Evolutionary conservation across 305 asterid species (phyloP), one percentile per base, ranked within the genome.

Genomic region (Solanum chacoense): DNA sequence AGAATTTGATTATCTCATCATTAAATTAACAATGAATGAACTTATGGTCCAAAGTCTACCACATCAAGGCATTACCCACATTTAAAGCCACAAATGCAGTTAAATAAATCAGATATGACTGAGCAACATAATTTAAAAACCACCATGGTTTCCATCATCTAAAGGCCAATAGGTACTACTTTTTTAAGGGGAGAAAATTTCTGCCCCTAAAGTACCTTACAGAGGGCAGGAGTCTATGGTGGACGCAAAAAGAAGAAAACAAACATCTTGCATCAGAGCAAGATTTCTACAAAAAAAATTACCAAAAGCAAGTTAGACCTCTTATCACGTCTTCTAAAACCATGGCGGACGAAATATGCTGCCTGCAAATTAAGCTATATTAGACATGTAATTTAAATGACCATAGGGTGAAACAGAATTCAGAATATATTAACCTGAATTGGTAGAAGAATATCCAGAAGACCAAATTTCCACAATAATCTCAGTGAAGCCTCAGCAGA

Each of bases 281-380:
- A 80, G 83, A 75, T 85, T 50, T 59, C 22, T 79, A 74, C 13
- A 85, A 86, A 85, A 91, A 87, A 22, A 89, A 88, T 92, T 96
- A 96, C 99, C 98, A 97, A 90, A 92, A 97, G 98, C 98, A 97
- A 93, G 92, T 97, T 96, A 90, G 91, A 93, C 88, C 93, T 93
- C 95, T 94, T 94, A 93, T 97, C 99, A 85, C 98, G 94, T 86
- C 99, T 95, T 86, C 91, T 90, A 88, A 95, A 97, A 85, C 96
- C 96, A 86, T 85, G 87, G 32, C 90, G 93, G 71, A 95, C 98
- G 91, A 97, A 94, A 93, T 96, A 97, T 55, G 98, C 96, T 72
- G 98, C 98, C 99, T 96, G 95, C 94, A 92, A 90, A 76, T 8
- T 79, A 79, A 88, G 85, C 78, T 31, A 87, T 79, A 45, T 74